Conservation (phyloP, 2,329 filamentous ascomycete species). For the Arthrobotrys iridis region DNA sequence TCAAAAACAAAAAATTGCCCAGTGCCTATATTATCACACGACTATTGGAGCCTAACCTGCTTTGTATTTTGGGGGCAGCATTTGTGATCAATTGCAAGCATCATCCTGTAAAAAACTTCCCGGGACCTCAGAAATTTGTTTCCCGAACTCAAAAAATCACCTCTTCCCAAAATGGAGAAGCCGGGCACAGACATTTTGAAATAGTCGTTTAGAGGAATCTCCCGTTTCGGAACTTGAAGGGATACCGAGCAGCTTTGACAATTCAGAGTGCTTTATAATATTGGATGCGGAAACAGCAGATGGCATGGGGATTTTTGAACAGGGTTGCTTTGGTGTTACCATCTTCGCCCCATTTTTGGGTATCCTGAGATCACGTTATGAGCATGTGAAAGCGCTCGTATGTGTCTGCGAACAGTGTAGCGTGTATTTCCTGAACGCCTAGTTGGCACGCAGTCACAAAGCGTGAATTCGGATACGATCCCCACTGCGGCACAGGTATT, state of each 20-base stretch:
- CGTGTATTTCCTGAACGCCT: slow-evolving; percentile 30
- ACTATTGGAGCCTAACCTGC: slow-evolving; percentile 1
- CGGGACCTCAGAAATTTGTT: not conserved
- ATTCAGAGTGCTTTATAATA: not conserved
- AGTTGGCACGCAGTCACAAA: slow-evolving; percentile 1
- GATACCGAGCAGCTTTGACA: slow-evolving; percentile 11
- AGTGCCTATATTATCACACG: slow-evolving; percentile 5
- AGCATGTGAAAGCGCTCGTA: slow-evolving; percentile 26
- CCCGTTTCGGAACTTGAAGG: not conserved
- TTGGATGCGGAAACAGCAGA: not conserved
- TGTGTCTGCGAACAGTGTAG: slow-evolving; percentile 2
- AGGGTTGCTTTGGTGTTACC: slow-evolving; percentile 10
- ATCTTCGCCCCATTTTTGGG: slow-evolving; percentile 7
- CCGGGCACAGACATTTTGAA: slow-evolving; percentile 5
- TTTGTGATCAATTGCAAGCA: not conserved
- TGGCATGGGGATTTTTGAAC: not conserved
- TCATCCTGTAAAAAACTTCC: not conserved
- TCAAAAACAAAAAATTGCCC: not conserved
- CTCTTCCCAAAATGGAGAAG: no score
- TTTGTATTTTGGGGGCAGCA: no score
- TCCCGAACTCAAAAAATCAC: not conserved
- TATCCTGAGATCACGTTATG: slow-evolving; percentile 28
- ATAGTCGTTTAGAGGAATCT: not conserved
- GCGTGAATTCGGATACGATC: slow-evolving; percentile 14
- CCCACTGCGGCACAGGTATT: slow-evolving; percentile 16